Evolutionary conservation across 1,284 basidiomycete genomes (phyloP).

Genomic region (Volvariella volvacea): DNA sequence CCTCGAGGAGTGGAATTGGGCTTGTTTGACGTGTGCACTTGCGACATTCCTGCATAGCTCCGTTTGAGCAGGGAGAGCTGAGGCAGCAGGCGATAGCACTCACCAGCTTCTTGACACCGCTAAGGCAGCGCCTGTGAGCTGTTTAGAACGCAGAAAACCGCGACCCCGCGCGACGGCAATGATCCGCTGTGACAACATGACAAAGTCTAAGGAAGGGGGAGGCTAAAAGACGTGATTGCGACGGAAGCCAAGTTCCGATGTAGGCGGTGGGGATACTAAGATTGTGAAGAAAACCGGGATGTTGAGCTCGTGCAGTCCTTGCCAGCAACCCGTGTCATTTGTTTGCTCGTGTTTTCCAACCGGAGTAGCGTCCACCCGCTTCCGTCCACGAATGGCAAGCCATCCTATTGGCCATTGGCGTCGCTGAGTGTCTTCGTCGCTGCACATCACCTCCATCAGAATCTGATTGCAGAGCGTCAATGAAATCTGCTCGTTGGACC

Average conservation of each 20-base stretch:
- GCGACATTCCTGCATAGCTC: constrained; percentile 35
- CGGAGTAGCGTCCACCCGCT: background rate
- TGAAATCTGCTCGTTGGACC: no score
- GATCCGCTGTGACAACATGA: constrained; percentile 69
- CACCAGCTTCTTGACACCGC: constrained; percentile 48
- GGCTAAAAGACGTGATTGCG: constrained; percentile 6
- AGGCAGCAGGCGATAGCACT: constrained; percentile 13
- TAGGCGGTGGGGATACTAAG: constrained; percentile 4
- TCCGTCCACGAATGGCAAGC: no score
- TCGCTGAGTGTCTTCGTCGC: no score
- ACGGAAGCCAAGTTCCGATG: constrained; percentile 4
- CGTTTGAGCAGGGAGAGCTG: background rate
- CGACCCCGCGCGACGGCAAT: constrained; percentile 60
- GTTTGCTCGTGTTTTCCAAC: constrained; percentile 21
- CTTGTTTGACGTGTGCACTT: constrained; percentile 38
- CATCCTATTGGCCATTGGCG: no score
- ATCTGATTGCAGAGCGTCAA: no score
- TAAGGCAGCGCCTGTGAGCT: constrained; percentile 26
- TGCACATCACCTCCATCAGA: no score
- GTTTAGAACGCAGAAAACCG: constrained; percentile 34
- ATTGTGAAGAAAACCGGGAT: constrained; percentile 2
- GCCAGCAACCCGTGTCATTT: constrained; percentile 21
- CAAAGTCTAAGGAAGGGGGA: constrained; percentile 2
- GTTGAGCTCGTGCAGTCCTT: constrained; percentile 7
- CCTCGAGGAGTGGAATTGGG: constrained; percentile 63